Base-by-base conservation (phyloP, 2,329 filamentous ascomycete genomes). In the Trichoderma koningiopsis region DNA sequence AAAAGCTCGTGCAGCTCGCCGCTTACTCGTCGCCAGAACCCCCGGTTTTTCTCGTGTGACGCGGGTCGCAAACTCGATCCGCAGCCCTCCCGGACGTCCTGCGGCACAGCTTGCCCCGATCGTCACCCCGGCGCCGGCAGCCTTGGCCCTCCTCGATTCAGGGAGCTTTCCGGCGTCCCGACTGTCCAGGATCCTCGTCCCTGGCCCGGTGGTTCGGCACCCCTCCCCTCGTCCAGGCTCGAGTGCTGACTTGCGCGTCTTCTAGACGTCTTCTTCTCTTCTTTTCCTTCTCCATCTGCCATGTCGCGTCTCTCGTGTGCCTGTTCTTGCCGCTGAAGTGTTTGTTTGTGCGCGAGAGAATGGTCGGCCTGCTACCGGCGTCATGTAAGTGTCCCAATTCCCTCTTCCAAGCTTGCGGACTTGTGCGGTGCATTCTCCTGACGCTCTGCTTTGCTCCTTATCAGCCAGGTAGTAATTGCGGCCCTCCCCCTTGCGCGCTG, bases 401-500 rank as follows among this genome's bases (percentile, higher is more conserved):
- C 31, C 61, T 64, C 11, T 22, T 22, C n/a, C 11, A 24, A 55
- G 35, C 55, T 27, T 31, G 58, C 22, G 47, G 8, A 35, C 43
- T 49, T 35, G 31, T 65, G 49, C 47, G 24, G 66, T 33, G n/a
- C 29, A 47, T 33, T 47, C 47, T 40, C 27, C 64, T 59, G 24
- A 67, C 37, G 24, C 24, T 52, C 16, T 24, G 33, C 35, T 59
- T 59, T 58, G 22, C 40, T 40, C 55, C 55, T 35, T 22, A 22
- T 35, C 49, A 69, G 68, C 61, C 47, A 69, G 68, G 64, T 58
- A 58, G 62, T 69, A 69, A 49, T 69, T 69, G 61, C 58, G 58
- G 64, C 40, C 43, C 43, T 27, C 37, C 55, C 53, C 53, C 55
- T 59, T 53, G 63, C 53, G 69, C 31, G 59, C 52, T 31, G 35